These are phyloP conservation scores for Clarireedia homoeocarpa DNA, from an alignment of 2,329 filamentous ascomycete genomes.

Conservation along the genomic window DNA sequence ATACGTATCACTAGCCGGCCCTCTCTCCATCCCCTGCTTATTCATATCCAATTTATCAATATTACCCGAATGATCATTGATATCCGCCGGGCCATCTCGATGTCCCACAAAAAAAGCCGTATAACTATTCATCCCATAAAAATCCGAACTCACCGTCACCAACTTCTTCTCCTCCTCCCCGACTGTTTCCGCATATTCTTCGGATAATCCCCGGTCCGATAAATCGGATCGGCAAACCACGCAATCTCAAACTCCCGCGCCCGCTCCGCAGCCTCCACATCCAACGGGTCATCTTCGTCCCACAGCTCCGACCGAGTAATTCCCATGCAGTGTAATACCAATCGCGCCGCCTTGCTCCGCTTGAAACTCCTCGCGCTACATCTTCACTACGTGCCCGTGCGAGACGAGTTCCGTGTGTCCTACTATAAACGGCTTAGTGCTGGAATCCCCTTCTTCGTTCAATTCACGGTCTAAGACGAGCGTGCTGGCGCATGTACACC, in stretches of 20 bases:
- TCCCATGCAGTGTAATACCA: slow-evolving; percentile 75
- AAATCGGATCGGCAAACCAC: slow-evolving; percentile 83
- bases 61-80: slow-evolving; percentile 65
- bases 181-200: slow-evolving; percentile 76
- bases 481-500: slow-evolving; percentile 75
- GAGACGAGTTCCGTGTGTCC: slow-evolving; percentile 74
- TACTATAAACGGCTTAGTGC: slow-evolving; percentile 71
- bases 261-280: slow-evolving; percentile 66
- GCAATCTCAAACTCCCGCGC: slow-evolving; percentile 80
- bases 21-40: slow-evolving; percentile 65
- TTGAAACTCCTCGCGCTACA: slow-evolving; percentile 76
- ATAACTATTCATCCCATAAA: slow-evolving; percentile 92
- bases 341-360: slow-evolving; percentile 62
- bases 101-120: slow-evolving; percentile 78
- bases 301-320: slow-evolving; percentile 55
- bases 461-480: slow-evolving; percentile 64
- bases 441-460: slow-evolving; percentile 62
- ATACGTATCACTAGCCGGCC: slow-evolving; percentile 69
- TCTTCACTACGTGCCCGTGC: slow-evolving; percentile 72
- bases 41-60: slow-evolving; percentile 63
- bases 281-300: slow-evolving; percentile 65
- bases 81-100: slow-evolving; percentile 49
- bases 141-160: slow-evolving; percentile 75
- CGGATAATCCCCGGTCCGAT: slow-evolving; percentile 68
- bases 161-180: slow-evolving; percentile 59